These are phyloP conservation scores for Phanerochaete sordida DNA, from an alignment of 768 basidiomycete genomes.

Conservation along the genomic window DNA sequence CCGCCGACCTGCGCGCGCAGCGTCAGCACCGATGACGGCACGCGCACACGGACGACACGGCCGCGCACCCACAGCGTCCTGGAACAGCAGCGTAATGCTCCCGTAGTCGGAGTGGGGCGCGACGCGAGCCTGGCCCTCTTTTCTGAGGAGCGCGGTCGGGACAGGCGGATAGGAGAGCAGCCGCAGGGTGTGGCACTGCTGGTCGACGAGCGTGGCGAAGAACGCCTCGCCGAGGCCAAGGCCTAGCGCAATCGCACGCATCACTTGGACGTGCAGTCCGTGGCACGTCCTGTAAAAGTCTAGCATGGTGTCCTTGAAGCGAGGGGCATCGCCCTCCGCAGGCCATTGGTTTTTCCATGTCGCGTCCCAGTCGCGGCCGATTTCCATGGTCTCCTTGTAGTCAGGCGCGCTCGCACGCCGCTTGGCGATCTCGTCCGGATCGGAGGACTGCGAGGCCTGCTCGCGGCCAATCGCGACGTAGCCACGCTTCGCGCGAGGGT, in stretches of 20 bases:
- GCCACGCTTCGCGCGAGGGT: constrained; percentile 81
- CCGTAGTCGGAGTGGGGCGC: constrained; percentile 87
- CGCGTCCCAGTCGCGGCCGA: constrained; percentile 79
- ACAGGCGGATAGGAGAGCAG: constrained; percentile 80
- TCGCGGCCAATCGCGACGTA: constrained; percentile 84
- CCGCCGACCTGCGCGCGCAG: constrained; percentile 66
- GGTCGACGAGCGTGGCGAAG: constrained; percentile 72
- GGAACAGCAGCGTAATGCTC: constrained; percentile 78
- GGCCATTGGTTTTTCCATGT: constrained; percentile 84
- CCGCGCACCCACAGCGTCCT: constrained; percentile 53
- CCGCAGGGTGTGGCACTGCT: constrained; percentile 78
- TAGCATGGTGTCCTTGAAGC: constrained; percentile 71
- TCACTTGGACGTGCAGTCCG: constrained; percentile 67
- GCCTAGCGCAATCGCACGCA: constrained; percentile 85
- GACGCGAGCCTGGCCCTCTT: constrained; percentile 73
- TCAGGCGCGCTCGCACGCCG: constrained; percentile 77
- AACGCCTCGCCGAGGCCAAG: constrained; percentile 68
- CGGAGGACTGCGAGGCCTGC: constrained; percentile 70
- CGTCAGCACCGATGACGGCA: constrained; percentile 1
- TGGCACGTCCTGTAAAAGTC: constrained; percentile 80
- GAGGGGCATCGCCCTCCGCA: constrained; percentile 52
- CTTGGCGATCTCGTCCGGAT: constrained; percentile 68
- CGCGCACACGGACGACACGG: too few relatives aligned
- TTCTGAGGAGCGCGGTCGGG: constrained; percentile 49
- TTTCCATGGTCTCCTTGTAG: constrained; percentile 85